phyloP scores from a whole-genome alignment of 345 rosid genomes.

The Pistacia integerrima region DNA sequence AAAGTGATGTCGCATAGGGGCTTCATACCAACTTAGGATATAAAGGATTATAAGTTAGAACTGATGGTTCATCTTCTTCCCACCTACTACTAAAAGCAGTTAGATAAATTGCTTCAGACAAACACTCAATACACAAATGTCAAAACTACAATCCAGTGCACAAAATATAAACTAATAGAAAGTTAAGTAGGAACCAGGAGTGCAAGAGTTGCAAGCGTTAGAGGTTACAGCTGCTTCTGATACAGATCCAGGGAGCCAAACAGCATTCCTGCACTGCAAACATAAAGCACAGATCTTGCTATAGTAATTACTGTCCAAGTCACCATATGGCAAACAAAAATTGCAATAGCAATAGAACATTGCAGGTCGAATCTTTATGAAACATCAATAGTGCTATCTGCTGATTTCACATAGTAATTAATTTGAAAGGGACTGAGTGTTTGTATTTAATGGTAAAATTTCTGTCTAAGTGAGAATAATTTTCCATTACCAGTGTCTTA shows the following conservation, averaged over 20 bases:
- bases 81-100: background rate
- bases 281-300: background rate
- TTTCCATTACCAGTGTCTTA: background rate
- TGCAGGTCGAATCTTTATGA: background rate
- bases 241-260: constrained; percentile 96
- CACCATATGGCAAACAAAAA: background rate
- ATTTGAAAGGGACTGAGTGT: background rate
- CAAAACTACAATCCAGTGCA: constrained; percentile 9
- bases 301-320: background rate
- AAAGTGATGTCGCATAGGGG: background rate
- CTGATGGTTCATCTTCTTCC: background rate
- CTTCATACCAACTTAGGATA: background rate
- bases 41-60: constrained; percentile 8
- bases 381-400: background rate
- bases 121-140: background rate
- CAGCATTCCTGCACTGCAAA: constrained; percentile 85
- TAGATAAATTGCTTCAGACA: background rate
- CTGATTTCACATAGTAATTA: background rate
- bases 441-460: background rate
- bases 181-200: constrained; percentile 57
- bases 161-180: background rate
- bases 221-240: constrained; percentile 83
- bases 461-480: background rate
- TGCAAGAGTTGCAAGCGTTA: constrained; percentile 69
- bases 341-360: background rate